Evolutionary conservation across 768 basidiomycete genomes (phyloP).

Genomic region (Amanita pseudoporphyria): DNA sequence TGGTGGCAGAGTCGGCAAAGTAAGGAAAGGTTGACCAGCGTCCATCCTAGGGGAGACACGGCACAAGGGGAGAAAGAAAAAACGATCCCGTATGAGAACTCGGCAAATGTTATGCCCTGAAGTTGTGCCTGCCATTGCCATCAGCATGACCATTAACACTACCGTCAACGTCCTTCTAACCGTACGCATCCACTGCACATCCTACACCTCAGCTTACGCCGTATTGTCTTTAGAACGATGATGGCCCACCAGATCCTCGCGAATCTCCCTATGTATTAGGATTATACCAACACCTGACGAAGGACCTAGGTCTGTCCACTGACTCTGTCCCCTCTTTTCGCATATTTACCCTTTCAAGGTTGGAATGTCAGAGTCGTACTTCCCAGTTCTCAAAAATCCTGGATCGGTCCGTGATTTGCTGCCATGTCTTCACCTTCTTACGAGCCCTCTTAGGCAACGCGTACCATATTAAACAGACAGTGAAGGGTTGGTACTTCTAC

Average conservation of each 20-base stretch:
- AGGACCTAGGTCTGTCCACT: constrained; percentile 40
- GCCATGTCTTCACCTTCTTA: neutral
- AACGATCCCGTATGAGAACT: neutral
- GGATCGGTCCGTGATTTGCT: constrained; percentile 54
- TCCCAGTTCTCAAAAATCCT: constrained; percentile 76
- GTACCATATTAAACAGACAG: constrained; percentile 68
- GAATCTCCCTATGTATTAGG: constrained; percentile 74
- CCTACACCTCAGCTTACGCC: neutral
- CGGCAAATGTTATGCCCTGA: neutral
- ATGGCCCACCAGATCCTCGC: constrained; percentile 58
- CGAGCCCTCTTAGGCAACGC: constrained; percentile 52
- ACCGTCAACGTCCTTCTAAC: constrained; percentile 26
- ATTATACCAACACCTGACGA: constrained; percentile 52
- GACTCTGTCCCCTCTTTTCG: neutral
- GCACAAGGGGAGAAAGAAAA: constrained; percentile 15
- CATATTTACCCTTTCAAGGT: constrained; percentile 45
- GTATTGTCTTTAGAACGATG: constrained; percentile 56
- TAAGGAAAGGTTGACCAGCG: constrained; percentile 7
- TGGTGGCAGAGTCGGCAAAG: constrained; percentile 2
- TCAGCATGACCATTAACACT: neutral
- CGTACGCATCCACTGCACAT: constrained; percentile 14
- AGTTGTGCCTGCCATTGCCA: neutral
- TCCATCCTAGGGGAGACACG: constrained; percentile 19
- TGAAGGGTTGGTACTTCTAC: constrained; percentile 68
- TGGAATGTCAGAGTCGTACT: constrained; percentile 78